These are phyloP conservation scores for Yamadazyma triangularis DNA, from an alignment of 1,139 yeast species.

Conservation along the genomic window DNA sequence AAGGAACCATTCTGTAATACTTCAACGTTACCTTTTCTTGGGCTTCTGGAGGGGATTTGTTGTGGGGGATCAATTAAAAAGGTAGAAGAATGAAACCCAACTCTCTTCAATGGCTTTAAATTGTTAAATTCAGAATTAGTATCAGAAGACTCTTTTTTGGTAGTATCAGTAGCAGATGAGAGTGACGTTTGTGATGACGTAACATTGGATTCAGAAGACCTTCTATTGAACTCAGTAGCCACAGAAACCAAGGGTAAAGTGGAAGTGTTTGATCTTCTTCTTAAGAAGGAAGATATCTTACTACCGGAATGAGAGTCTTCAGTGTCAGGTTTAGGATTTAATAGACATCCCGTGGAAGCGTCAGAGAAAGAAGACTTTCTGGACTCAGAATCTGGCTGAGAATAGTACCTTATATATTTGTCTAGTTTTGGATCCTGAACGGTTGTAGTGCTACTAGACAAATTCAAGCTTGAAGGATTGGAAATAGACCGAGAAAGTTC, in stretches of 20 bases:
- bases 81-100: constrained; percentile 68
- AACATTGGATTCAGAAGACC: constrained; percentile 9
- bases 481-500: constrained; percentile 3
- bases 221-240: constrained; percentile 16
- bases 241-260: constrained; percentile 10
- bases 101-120: constrained; percentile 53
- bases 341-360: constrained; percentile 6
- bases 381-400: constrained; percentile 25
- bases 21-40: constrained; percentile 71
- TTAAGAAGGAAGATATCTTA: constrained; percentile 24
- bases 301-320: constrained; percentile 5
- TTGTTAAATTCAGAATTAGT: constrained; percentile 20
- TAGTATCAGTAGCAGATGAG: not conserved
- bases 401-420: constrained; percentile 52
- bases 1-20: constrained; percentile 56
- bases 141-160: not conserved
- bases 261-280: constrained; percentile 14
- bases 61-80: constrained; percentile 73
- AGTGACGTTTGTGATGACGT: constrained; percentile 1
- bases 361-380: constrained; percentile 16
- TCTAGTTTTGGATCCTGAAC: constrained; percentile 52
- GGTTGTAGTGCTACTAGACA: constrained; percentile 8
- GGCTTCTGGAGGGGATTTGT: constrained; percentile 60
- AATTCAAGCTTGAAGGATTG: too few species aligned
- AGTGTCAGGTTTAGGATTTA: constrained; percentile 6